Conservation (phyloP, 2,329 filamentous ascomycete species). For the Trichoderma asperellum region DNA sequence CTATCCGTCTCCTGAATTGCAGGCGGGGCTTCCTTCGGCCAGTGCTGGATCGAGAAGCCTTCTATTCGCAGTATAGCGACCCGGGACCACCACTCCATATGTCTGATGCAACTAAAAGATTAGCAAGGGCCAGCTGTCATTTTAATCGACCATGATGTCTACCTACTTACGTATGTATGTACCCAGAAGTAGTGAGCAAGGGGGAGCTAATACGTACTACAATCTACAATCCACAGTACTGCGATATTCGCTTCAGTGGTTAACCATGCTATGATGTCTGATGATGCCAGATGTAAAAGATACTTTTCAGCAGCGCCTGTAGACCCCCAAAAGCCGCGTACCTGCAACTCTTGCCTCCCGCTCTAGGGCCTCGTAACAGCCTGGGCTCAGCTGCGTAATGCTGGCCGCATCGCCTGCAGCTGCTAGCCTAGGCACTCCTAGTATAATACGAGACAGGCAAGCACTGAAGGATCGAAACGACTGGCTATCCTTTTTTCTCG, state of each 20-base stretch:
- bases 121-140: neutral
- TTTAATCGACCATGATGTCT: neutral
- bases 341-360: neutral
- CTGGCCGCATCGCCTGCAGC: conserved; percentile 11
- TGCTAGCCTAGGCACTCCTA: conserved; percentile 7
- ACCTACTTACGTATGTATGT: neutral
- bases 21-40: conserved; percentile 3
- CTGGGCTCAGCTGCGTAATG: conserved; percentile 21
- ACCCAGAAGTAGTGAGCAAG: neutral
- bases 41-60: conserved; percentile 11
- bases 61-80: neutral
- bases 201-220: neutral
- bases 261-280: neutral
- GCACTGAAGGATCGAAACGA: neutral
- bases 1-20: conserved; percentile 8
- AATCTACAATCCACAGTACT: neutral
- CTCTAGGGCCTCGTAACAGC: neutral
- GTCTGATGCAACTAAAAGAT: neutral
- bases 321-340: neutral
- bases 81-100: neutral
- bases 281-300: neutral
- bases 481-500: conserved; percentile 1
- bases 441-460: neutral
- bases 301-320: neutral
- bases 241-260: neutral